These are phyloP conservation scores for Polymyxa betae DNA, from an alignment of 208 protist genomes.

Conservation along the genomic window DNA sequence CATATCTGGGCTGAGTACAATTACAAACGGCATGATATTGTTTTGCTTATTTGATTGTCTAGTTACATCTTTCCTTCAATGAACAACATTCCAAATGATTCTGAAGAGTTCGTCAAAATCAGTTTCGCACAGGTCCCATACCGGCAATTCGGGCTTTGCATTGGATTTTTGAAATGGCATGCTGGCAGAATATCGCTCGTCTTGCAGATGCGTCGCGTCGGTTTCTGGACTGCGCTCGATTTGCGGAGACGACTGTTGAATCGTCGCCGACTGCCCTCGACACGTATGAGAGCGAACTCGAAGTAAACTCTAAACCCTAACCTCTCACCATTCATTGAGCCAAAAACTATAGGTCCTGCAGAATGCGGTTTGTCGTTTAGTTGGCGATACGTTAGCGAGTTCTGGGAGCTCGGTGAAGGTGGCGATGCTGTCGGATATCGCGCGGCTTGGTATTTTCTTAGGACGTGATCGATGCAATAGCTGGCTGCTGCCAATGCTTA, in stretches of 20 bases:
- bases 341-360: constrained; percentile 6
- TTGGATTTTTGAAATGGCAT: background rate
- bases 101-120: constrained; percentile 34
- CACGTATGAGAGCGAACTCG: background rate
- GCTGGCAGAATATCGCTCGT: background rate
- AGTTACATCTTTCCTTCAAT: constrained; percentile 34
- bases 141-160: too few species aligned
- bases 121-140: constrained; percentile 26
- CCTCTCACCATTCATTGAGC: background rate
- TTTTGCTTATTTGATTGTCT: background rate
- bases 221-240: background rate
- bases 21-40: background rate
- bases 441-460: constrained; percentile 31
- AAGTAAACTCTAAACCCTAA: background rate
- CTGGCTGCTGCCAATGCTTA: constrained; percentile 38
- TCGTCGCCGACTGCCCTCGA: background rate
- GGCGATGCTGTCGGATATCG: constrained; percentile 22
- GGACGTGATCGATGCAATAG: constrained; percentile 5
- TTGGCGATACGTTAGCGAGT: constrained; percentile 12
- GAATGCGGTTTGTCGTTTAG: background rate
- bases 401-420: constrained; percentile 7
- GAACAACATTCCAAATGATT: background rate
- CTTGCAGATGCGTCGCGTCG: background rate
- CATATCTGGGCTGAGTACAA: constrained; percentile 13
- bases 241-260: background rate